These are phyloP conservation scores for slime mould (Dictyostelium discoideum) DNA, from an alignment of 78 protist species.

Conservation along the genomic window DNA sequence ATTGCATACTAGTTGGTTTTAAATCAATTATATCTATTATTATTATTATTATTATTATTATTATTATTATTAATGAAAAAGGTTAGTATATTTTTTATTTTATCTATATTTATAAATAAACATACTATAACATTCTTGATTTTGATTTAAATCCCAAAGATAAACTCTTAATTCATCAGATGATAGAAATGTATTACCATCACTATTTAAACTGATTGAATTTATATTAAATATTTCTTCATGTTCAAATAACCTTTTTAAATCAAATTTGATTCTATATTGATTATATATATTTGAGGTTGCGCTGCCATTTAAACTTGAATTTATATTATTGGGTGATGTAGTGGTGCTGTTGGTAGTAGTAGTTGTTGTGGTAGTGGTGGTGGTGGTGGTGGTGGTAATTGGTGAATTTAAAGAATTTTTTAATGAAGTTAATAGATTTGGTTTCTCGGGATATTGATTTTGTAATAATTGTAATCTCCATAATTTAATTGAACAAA, in stretches of 20 bases:
- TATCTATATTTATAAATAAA: background rate
- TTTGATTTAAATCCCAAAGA: constrained; percentile 72
- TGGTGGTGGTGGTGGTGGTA: too few relatives aligned
- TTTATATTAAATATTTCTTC: constrained; percentile 72
- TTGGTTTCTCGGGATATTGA: background rate
- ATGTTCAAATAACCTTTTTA: constrained; percentile 46
- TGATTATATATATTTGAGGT: background rate
- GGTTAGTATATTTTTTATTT: background rate
- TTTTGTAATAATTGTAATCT: constrained; percentile 38
- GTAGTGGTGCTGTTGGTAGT: too few relatives aligned
- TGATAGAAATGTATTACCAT: constrained; percentile 67
- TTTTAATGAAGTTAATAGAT: background rate
- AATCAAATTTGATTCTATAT: constrained; percentile 15
- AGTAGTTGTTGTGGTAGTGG: background rate
- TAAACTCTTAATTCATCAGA: constrained; percentile 77
- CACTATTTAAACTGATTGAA: constrained; percentile 73
- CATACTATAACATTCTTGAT: constrained; percentile 63
- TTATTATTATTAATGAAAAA: too few relatives aligned
- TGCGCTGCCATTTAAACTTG: background rate
- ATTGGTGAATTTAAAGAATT: background rate
- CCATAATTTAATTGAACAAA: constrained; percentile 48
- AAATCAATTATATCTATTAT: constrained; percentile 62
- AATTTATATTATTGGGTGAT: background rate
- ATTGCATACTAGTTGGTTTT: constrained; percentile 67
- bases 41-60: too few relatives aligned